phyloP scores from a whole-genome alignment of 2,329 filamentous ascomycete species.

The Mollisiaceae sp. region DNA sequence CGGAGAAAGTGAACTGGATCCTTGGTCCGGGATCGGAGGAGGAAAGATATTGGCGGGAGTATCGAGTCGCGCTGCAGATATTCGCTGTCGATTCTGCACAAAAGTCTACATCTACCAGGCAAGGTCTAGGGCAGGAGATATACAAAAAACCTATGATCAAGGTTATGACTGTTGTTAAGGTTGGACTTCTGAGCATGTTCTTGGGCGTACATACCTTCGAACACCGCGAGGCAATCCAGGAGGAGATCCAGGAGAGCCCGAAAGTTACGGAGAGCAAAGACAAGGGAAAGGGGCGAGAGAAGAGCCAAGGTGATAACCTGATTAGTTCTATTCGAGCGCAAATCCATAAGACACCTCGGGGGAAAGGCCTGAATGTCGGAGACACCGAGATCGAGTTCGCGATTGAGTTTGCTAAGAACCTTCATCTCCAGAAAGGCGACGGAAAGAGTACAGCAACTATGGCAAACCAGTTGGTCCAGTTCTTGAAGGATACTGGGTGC shows the following conservation, averaged over 20 bases:
- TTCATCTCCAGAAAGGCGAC: neutral
- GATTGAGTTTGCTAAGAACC: neutral
- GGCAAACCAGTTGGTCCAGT: neutral
- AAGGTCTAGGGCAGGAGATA: neutral
- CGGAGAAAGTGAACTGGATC: neutral
- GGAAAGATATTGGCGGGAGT: neutral
- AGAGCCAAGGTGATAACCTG: neutral
- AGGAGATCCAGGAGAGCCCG: neutral
- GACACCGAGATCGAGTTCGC: constrained; percentile 3
- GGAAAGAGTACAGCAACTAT: too few relatives aligned
- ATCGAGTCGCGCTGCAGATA: neutral
- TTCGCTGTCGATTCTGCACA: neutral
- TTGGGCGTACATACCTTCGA: neutral
- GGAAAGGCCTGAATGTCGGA: neutral
- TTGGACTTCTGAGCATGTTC: neutral
- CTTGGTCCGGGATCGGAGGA: neutral
- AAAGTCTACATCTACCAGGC: neutral
- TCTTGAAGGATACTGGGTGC: neutral
- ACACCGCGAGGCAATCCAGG: neutral
- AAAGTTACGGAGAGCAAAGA: neutral
- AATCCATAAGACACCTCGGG: neutral
- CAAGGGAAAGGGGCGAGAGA: neutral
- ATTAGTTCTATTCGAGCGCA: neutral
- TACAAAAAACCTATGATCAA: constrained; percentile 6
- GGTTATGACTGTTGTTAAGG: neutral